Evolutionary conservation across 352 stramenopile genomes (phyloP).

Genomic region (Globisporangium iwayamae): DNA sequence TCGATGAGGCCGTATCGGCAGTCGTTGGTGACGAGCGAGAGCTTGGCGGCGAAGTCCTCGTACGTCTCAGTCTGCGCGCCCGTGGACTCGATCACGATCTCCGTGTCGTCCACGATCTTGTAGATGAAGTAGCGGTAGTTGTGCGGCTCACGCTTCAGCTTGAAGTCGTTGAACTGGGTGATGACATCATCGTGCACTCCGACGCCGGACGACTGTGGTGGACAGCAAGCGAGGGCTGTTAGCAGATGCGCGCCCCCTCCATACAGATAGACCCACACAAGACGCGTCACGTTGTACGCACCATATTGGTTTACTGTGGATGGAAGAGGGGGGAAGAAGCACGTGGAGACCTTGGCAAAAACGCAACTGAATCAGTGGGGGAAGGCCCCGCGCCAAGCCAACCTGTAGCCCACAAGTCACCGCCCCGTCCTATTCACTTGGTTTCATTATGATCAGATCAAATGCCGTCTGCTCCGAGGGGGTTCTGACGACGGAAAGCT

Average conservation of each 20-base stretch:
- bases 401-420: background rate
- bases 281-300: conserved; percentile 5
- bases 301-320: conserved; percentile 19
- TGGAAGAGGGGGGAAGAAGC: conserved; percentile 7
- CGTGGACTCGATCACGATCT: conserved; percentile 92
- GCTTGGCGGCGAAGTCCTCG: conserved; percentile 85
- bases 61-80: conserved; percentile 77
- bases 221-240: background rate
- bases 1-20: conserved; percentile 90
- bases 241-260: background rate
- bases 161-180: conserved; percentile 94
- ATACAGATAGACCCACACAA: background rate
- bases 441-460: conserved; percentile 17
- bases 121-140: conserved; percentile 96
- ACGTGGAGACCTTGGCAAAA: conserved; percentile 25
- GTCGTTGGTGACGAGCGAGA: conserved; percentile 69
- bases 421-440: conserved; percentile 14
- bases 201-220: conserved; percentile 90
- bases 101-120: conserved; percentile 91
- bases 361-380: conserved; percentile 22
- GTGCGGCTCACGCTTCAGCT: conserved; percentile 90
- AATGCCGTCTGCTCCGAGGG: conserved; percentile 2
- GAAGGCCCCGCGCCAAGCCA: background rate
- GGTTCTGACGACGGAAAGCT: background rate
- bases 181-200: conserved; percentile 91